phyloP scores from a whole-genome alignment of 805 yeast species.

The Yamadazyma akitaensis region DNA sequence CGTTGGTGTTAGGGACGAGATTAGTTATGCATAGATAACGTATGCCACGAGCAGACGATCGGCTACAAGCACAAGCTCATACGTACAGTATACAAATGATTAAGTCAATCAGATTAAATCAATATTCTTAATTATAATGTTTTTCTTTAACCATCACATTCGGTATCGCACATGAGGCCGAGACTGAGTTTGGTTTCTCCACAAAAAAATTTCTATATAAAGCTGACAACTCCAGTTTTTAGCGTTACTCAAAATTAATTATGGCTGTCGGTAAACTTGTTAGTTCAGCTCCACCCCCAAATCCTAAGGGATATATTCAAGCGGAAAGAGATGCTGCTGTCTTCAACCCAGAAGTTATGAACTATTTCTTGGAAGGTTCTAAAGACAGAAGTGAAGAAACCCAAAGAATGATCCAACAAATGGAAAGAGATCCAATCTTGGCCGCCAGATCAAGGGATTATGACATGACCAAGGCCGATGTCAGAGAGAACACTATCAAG shows the following conservation, averaged over 20 bases:
- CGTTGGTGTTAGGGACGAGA: no score
- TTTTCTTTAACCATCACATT: background rate
- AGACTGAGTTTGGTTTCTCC: slow-evolving; percentile 1
- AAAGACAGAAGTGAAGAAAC: slow-evolving; percentile 43
- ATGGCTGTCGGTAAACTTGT: slow-evolving; percentile 18
- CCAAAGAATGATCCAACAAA: slow-evolving; percentile 50
- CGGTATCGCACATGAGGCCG: background rate
- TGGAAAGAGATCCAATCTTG: slow-evolving; percentile 66
- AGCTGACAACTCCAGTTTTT: background rate
- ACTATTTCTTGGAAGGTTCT: slow-evolving; percentile 40
- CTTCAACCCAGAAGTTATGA: slow-evolving; percentile 37
- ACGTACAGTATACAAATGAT: no score
- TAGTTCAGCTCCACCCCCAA: slow-evolving; percentile 25
- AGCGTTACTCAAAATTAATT: background rate
- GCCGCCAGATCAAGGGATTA: slow-evolving; percentile 53
- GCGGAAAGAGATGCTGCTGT: slow-evolving; percentile 31
- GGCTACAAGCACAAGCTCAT: no score
- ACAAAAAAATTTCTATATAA: slow-evolving; percentile 4
- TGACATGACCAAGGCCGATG: slow-evolving; percentile 53
- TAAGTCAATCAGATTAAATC: no score
- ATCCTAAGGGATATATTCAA: slow-evolving; percentile 29
- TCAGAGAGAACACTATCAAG: slow-evolving; percentile 55
- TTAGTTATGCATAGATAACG: no score
- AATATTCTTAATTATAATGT: background rate
- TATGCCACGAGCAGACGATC: no score